Conservation (phyloP, 306 rosid species). For the Rosa multiflora region DNA sequence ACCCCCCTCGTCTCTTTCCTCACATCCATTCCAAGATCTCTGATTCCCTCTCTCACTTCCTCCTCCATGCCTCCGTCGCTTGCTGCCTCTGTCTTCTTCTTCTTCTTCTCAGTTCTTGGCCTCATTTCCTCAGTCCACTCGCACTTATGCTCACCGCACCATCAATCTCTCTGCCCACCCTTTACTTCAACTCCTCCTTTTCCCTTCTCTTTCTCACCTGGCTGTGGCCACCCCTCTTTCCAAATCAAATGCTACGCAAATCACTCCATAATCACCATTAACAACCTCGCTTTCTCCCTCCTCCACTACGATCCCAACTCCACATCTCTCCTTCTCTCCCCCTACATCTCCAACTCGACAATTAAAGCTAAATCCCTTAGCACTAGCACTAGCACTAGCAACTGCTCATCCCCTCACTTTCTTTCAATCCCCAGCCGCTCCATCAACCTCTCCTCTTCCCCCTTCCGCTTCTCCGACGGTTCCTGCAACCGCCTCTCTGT, state of each 20-base stretch:
- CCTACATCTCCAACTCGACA: conserved; percentile 19
- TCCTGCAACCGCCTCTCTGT: conserved; percentile 60
- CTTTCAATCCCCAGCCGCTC: conserved; percentile 49
- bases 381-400: too few species aligned
- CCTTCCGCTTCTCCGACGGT: conserved; percentile 58
- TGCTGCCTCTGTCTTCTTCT: neutral
- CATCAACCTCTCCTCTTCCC: conserved; percentile 59
- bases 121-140: neutral
- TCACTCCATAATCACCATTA: conserved; percentile 54
- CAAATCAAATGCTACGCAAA: conserved; percentile 60
- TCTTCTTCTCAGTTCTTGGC: neutral
- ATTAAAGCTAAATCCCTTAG: too few species aligned
- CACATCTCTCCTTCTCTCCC: conserved; percentile 56
- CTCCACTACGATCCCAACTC: conserved; percentile 55
- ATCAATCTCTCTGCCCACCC: conserved; percentile 51
- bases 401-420: conserved; percentile 34
- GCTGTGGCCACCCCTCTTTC: conserved; percentile 92
- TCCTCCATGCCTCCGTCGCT: conserved; percentile 32
- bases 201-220: conserved; percentile 72
- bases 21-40: conserved; percentile 8
- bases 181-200: conserved; percentile 48
- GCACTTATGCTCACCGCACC: conserved; percentile 34
- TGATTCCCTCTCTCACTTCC: neutral
- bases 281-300: conserved; percentile 63
- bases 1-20: neutral